phyloP scores from a whole-genome alignment of 371 early-diverging fungal species.

The Funneliformis caledonium region DNA sequence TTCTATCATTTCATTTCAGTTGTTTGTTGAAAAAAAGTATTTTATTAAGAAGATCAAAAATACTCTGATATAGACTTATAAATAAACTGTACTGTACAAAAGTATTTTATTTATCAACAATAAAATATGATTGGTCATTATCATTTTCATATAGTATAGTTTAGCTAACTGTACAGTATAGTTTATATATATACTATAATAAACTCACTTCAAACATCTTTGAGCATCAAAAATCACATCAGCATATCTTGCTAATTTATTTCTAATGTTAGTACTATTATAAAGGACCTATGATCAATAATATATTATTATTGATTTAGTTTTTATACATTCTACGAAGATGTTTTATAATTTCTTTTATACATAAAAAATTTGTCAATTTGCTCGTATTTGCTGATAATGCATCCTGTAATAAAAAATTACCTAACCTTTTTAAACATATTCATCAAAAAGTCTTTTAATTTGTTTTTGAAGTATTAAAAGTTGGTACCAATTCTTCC shows the following conservation, averaged over 20 bases:
- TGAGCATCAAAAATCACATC: conserved; percentile 31
- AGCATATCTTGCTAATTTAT: conserved; percentile 31
- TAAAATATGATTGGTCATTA: too few relatives aligned
- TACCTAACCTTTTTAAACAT: conserved; percentile 5
- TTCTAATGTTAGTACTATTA: conserved; percentile 39
- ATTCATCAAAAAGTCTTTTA: neutral
- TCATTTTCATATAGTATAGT: too few relatives aligned
- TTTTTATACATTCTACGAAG: conserved; percentile 32
- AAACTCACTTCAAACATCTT: conserved; percentile 35
- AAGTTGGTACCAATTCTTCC: too few relatives aligned
- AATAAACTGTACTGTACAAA: too few relatives aligned
- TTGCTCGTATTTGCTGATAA: too few relatives aligned
- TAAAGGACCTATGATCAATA: conserved; percentile 3
- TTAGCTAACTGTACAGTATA: too few relatives aligned
- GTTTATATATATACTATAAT: too few relatives aligned
- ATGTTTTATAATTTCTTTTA: neutral
- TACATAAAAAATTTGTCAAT: conserved; percentile 33
- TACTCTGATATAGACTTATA: too few relatives aligned
- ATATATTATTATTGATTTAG: neutral
- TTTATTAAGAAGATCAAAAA: neutral
- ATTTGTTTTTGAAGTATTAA: too few relatives aligned
- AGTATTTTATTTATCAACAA: too few relatives aligned
- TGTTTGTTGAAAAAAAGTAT: conserved; percentile 37
- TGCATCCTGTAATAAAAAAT: neutral
- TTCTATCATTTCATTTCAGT: conserved; percentile 25